These are phyloP conservation scores for Pichia kluyveri DNA, from an alignment of 805 yeast genomes.

Conservation along the genomic window DNA sequence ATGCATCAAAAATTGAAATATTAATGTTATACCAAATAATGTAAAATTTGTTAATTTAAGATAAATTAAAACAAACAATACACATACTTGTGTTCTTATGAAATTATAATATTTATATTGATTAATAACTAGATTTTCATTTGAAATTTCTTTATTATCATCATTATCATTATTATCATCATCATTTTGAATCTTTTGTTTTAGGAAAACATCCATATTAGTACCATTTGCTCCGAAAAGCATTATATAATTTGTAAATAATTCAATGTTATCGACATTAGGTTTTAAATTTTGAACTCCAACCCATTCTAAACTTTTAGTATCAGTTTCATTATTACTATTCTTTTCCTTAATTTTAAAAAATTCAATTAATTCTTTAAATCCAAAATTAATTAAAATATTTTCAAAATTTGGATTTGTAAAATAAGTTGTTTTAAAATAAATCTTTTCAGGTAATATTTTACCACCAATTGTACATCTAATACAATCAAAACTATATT, in stretches of 20 bases:
- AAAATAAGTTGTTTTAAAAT: slow-evolving; percentile 18
- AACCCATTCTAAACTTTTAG: neutral
- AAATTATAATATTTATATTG: slow-evolving; percentile 9
- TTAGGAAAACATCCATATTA: neutral
- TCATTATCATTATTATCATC: too few relatives aligned
- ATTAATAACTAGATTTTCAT: neutral
- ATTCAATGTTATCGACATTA: slow-evolving; percentile 4
- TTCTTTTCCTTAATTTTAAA: neutral
- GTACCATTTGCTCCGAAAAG: slow-evolving; percentile 12
- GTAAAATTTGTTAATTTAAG: slow-evolving; percentile 18
- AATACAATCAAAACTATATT: slow-evolving; percentile 16
- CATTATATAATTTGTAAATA: slow-evolving; percentile 10
- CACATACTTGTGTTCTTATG: slow-evolving; percentile 11
- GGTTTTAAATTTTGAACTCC: neutral
- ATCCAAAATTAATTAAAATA: slow-evolving; percentile 10
- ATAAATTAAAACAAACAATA: slow-evolving; percentile 12
- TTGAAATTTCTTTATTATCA: too few relatives aligned
- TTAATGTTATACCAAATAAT: slow-evolving; percentile 11
- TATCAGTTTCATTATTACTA: neutral
- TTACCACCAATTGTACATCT: slow-evolving; percentile 20
- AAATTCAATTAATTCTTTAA: neutral
- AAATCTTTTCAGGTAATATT: slow-evolving; percentile 19
- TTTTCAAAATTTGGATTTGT: slow-evolving; percentile 16
- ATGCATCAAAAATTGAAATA: slow-evolving; percentile 14
- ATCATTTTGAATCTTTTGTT: neutral